A percentile compares a stretch with the other conserved stretches of the same genome.
phyloP scores from a whole-genome alignment of 768 basidiomycete genomes.

The Gyrodon lividus region DNA sequence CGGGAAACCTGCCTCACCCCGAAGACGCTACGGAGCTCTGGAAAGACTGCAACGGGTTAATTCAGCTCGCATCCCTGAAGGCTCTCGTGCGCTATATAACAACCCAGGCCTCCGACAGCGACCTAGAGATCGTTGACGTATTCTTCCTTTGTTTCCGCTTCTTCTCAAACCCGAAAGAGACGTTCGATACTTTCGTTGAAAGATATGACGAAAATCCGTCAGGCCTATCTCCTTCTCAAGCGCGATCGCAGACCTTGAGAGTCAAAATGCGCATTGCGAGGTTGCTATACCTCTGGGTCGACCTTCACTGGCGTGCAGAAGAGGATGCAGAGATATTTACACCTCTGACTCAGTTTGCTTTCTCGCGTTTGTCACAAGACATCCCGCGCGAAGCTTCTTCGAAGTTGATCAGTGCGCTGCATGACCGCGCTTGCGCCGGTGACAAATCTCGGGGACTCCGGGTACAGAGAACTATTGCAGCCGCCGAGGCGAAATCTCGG shows the following conservation, averaged over 20 bases:
- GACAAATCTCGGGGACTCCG: constrained; percentile 26
- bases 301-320: constrained; percentile 61
- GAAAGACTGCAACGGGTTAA: constrained; percentile 25
- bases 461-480: constrained; percentile 24
- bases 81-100: constrained; percentile 48
- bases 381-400: constrained; percentile 30
- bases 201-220: constrained; percentile 46
- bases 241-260: constrained; percentile 42
- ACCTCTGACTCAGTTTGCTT: constrained; percentile 30
- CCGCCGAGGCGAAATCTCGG: constrained; percentile 19
- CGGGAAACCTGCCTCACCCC: constrained; percentile 30
- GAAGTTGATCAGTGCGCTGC: constrained; percentile 30
- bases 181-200: constrained; percentile 42
- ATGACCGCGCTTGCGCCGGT: constrained; percentile 23
- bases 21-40: constrained; percentile 31
- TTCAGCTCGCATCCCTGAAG: constrained; percentile 37
- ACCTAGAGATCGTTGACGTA: constrained; percentile 45
- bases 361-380: constrained; percentile 30
- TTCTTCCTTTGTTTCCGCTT: constrained; percentile 76
- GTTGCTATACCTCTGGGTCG: constrained; percentile 68
- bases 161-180: constrained; percentile 51
- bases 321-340: constrained; percentile 42
- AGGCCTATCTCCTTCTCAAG: constrained; percentile 31
- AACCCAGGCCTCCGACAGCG: constrained; percentile 36
- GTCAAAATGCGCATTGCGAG: constrained; percentile 60